These are phyloP conservation scores for Lagenidium giganteum DNA, from an alignment of 352 stramenopile genomes.

Conservation along the genomic window DNA sequence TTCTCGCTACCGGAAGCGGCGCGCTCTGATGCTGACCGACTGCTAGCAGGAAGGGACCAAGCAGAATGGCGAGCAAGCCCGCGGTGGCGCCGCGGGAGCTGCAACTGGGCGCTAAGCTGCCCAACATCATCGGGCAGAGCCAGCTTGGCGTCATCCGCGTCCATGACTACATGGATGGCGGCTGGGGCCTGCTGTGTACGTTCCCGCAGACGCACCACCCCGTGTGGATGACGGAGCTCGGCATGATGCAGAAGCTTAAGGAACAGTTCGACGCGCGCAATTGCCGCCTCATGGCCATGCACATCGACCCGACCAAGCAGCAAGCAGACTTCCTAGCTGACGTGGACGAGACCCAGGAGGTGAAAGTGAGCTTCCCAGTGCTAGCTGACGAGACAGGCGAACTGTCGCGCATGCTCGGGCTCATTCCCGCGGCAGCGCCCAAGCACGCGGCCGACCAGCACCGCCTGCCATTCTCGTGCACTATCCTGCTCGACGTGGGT, in stretches of 20 bases:
- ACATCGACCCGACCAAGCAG: slow-evolving; percentile 30
- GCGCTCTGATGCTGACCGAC: too few relatives aligned
- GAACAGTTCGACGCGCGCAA: slow-evolving; percentile 75
- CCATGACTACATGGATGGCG: slow-evolving; percentile 68
- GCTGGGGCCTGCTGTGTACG: slow-evolving; percentile 62
- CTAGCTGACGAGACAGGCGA: slow-evolving; percentile 62
- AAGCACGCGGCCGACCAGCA: slow-evolving; percentile 45
- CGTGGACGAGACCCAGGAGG: slow-evolving; percentile 79
- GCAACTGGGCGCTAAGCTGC: slow-evolving; percentile 65
- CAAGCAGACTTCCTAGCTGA: slow-evolving; percentile 59
- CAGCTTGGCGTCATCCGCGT: slow-evolving; percentile 65
- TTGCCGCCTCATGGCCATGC: slow-evolving; percentile 52
- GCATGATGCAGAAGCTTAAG: slow-evolving; percentile 75
- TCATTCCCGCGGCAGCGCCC: slow-evolving; percentile 33
- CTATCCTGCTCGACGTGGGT: slow-evolving; percentile 68
- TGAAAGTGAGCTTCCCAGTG: slow-evolving; percentile 70
- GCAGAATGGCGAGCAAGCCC: slow-evolving; percentile 8
- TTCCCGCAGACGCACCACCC: slow-evolving; percentile 72
- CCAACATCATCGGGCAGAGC: slow-evolving; percentile 62
- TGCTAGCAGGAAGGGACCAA: too few relatives aligned
- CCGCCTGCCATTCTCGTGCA: slow-evolving; percentile 59
- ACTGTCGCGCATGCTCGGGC: slow-evolving; percentile 50
- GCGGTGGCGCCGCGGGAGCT: slow-evolving; percentile 30
- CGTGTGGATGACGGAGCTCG: slow-evolving; percentile 74
- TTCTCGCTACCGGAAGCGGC: too few relatives aligned